Evolutionary conservation across 1,139 yeast species (phyloP).

Genomic region (Kodamaea derodonti): DNA sequence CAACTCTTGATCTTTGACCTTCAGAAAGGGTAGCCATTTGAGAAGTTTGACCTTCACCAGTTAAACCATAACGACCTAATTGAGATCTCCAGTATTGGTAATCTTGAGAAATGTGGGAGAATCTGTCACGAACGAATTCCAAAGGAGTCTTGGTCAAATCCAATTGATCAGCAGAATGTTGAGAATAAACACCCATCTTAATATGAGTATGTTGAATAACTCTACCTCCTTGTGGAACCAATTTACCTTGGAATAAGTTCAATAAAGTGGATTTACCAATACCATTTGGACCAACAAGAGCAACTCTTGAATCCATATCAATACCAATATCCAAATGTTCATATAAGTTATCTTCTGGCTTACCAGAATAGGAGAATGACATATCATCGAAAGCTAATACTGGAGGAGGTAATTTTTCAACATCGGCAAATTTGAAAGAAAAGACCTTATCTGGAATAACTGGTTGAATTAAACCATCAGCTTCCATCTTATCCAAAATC

Average conservation of each 20-base stretch:
- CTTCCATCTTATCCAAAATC: conserved; percentile 99
- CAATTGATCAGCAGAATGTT: conserved; percentile 97
- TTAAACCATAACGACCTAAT: conserved; percentile 95
- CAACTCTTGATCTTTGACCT: conserved; percentile 99
- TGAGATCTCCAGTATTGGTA: conserved; percentile 99
- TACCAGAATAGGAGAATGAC: conserved; percentile 88
- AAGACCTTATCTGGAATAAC: conserved; percentile 92
- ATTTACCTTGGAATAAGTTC: conserved; percentile 93
- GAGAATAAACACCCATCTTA: conserved; percentile 97
- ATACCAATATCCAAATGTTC: conserved; percentile 94
- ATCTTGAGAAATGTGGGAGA: conserved; percentile 87
- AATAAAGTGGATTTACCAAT: conserved; percentile 96
- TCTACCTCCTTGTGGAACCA: conserved; percentile 87
- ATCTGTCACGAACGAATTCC: conserved; percentile 95
- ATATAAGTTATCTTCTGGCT: conserved; percentile 82
- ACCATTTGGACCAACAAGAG: conserved; percentile 99
- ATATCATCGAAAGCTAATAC: conserved; percentile 95
- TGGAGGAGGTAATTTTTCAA: conserved; percentile 98
- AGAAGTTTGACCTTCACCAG: conserved; percentile 98
- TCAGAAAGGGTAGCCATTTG: conserved; percentile 98
- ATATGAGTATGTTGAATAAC: conserved; percentile 96
- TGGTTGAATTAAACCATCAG: conserved; percentile 94
- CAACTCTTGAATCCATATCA: conserved; percentile 98
- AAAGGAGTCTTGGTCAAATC: conserved; percentile 92
- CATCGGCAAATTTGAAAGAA: conserved; percentile 90